Base-by-base conservation (phyloP, 768 basidiomycete species). In the Cystofilobasidium bisporidii region DNA sequence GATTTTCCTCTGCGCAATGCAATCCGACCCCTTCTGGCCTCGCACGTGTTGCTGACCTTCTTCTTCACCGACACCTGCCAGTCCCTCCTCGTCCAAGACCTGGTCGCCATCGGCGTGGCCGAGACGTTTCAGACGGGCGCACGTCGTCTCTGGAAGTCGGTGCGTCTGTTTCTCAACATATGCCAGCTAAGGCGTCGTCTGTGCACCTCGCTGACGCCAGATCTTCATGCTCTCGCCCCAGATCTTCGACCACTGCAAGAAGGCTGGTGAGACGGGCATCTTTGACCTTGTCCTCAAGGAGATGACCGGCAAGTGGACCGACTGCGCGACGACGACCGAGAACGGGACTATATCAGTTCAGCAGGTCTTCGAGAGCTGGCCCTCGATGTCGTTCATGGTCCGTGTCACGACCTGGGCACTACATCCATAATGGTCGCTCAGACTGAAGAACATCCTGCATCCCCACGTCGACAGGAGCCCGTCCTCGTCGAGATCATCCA, bases 351-450 rank as follows among this genome's bases (percentile, higher is more conserved):
- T 76, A 56, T 73, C 74, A 1, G 74, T 75, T 41, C 75, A 76
- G 59, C 75, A 76, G 55, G 73, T 76, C 10, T 75, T 75, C 48
- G 75, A 76, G 30, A 72, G 73, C 3, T 76, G 72, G 69, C 73
- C 73, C 14, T 71, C 72, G 18, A 68, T 64, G 20, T 71, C 70
- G 4, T 58, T 73, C 26, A 76, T 73, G 72, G 72, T 74, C 17
- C 56, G 71, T 64, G 4, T 26, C 24, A n/a, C n/a, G n/a, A n/a
- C n/a, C n/a, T n/a, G n/a, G n/a, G n/a, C n/a, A n/a, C n/a, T n/a
- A n/a, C n/a, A n/a, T n/a, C n/a, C n/a, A n/a, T n/a, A n/a, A n/a
- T n/a, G n/a, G n/a, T n/a, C n/a, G n/a, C n/a, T n/a, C n/a, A n/a
- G n/a, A n/a, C n/a, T n/a, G n/a, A n/a, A n/a, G n/a, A n/a, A n/a